Percentiles rank a stretch among this genome's conserved stretches.
Evolutionary conservation across 2,329 filamentous ascomycete species (phyloP).

Genomic region (Xylariales sp.): DNA sequence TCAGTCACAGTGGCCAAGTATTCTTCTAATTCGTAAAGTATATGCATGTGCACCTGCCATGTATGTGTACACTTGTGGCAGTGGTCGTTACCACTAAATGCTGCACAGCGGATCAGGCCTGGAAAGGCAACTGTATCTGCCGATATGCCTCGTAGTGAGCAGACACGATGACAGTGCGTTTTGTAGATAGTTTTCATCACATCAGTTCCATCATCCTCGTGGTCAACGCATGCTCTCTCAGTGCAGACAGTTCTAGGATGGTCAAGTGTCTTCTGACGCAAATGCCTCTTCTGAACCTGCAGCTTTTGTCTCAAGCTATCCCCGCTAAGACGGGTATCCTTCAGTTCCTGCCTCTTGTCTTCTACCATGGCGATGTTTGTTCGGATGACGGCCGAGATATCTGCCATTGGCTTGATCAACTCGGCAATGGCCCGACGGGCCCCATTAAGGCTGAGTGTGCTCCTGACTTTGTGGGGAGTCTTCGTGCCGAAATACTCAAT

Average conservation of each 20-base stretch:
- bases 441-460: slow-evolving; percentile 33
- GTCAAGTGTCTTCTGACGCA: no score
- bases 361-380: slow-evolving; percentile 24
- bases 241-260: slow-evolving; percentile 27
- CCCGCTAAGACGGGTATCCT: slow-evolving; percentile 15
- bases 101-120: slow-evolving; percentile 20
- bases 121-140: slow-evolving; percentile 18
- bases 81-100: slow-evolving; percentile 15
- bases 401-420: slow-evolving; percentile 32
- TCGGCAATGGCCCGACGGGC: slow-evolving; percentile 28
- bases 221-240: slow-evolving; percentile 20
- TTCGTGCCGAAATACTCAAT: slow-evolving; percentile 22
- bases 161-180: slow-evolving; percentile 24
- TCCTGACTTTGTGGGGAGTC: slow-evolving; percentile 27
- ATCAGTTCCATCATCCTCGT: slow-evolving; percentile 18
- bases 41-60: slow-evolving; percentile 32
- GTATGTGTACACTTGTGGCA: slow-evolving; percentile 25
- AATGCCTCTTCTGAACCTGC: no score
- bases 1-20: slow-evolving; percentile 18
- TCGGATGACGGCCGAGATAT: slow-evolving; percentile 26
- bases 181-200: slow-evolving; percentile 21
- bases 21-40: slow-evolving; percentile 24
- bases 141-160: slow-evolving; percentile 21
- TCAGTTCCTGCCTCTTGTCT: slow-evolving; percentile 22
- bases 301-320: no score